Conservation (phyloP, 257 asterid species). For the Fraxinus pennsylvanica region DNA sequence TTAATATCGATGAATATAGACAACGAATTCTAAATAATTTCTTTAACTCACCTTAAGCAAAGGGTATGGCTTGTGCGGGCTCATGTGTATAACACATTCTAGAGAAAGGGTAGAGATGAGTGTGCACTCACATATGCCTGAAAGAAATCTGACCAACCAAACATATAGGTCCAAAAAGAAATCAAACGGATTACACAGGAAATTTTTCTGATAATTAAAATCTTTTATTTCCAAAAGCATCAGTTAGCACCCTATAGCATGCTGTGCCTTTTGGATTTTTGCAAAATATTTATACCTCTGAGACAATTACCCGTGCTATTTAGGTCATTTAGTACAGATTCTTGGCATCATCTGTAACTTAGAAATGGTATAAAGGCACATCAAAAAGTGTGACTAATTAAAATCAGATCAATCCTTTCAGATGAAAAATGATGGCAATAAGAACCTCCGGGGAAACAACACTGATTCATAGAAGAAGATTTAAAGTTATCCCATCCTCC, state of each 20-base stretch:
- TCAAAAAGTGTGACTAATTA: neutral
- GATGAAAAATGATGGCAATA: neutral
- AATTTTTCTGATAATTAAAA: neutral
- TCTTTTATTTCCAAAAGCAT: neutral
- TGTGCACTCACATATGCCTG: neutral
- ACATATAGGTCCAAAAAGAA: neutral
- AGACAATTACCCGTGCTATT: neutral
- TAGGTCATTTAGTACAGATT: neutral
- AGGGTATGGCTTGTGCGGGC: neutral
- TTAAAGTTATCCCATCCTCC: neutral
- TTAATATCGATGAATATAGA: neutral
- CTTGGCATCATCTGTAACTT: neutral
- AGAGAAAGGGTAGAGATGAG: neutral
- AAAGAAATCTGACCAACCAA: neutral
- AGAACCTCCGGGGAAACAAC: neutral
- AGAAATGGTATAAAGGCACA: neutral
- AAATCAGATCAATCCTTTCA: neutral
- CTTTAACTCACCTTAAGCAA: conserved; percentile 10
- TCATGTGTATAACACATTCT: neutral
- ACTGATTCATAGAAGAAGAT: neutral
- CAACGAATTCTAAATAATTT: neutral
- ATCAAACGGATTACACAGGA: neutral
- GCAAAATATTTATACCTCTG: neutral
- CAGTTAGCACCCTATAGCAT: neutral
- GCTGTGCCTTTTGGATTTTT: neutral